Conservation (phyloP, 2,329 filamentous ascomycete species). For the Fusarium nodosum region DNA sequence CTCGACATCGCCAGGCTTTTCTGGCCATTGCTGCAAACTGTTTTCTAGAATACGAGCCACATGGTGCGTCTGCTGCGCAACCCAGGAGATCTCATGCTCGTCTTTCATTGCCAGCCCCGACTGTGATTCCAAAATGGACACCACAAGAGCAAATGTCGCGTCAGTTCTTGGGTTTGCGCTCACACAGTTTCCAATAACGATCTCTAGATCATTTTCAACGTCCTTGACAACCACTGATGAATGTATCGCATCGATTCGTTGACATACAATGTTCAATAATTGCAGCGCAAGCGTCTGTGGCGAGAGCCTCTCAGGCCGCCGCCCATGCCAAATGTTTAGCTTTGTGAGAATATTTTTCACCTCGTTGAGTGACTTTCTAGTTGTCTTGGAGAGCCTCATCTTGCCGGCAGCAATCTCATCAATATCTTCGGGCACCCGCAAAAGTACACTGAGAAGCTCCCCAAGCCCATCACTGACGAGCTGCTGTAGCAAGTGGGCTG, state of each 20-base stretch:
- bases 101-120: slow-evolving; percentile 50
- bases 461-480: slow-evolving; percentile 68
- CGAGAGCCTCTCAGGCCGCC: slow-evolving; percentile 65
- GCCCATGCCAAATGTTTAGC: slow-evolving; percentile 71
- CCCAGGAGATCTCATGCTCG: slow-evolving; percentile 41
- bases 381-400: slow-evolving; percentile 76
- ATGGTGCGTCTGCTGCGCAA: slow-evolving; percentile 49
- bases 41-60: slow-evolving; percentile 51
- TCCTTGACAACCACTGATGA: slow-evolving; percentile 51
- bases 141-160: slow-evolving; percentile 60
- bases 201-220: slow-evolving; percentile 47
- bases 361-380: slow-evolving; percentile 67
- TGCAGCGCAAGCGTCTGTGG: slow-evolving; percentile 75
- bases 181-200: slow-evolving; percentile 45
- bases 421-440: slow-evolving; percentile 69
- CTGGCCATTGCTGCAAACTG: slow-evolving; percentile 52
- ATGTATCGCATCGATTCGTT: slow-evolving; percentile 48
- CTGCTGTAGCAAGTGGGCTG: slow-evolving; percentile 70
- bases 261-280: slow-evolving; percentile 65
- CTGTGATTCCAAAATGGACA: slow-evolving; percentile 57
- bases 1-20: slow-evolving; percentile 47
- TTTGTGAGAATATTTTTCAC: slow-evolving; percentile 68
- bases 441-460: slow-evolving; percentile 67
- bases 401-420: slow-evolving; percentile 72
- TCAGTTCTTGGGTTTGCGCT: slow-evolving; percentile 36